These are phyloP conservation scores for Camellia sinensis DNA, from an alignment of 148 eudicot genomes.

Conservation along the genomic window DNA sequence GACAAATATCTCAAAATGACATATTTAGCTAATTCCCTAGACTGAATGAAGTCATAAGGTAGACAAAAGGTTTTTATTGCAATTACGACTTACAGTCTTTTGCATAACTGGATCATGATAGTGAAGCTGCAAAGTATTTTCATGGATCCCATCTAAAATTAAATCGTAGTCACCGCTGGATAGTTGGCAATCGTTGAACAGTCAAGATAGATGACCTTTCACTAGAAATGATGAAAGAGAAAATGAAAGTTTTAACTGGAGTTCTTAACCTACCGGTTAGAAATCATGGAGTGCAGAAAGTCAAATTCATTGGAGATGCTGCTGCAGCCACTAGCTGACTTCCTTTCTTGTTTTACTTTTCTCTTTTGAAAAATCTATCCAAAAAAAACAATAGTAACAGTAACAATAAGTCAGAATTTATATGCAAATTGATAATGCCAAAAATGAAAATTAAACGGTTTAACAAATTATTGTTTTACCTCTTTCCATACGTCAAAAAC, in stretches of 20 bases:
- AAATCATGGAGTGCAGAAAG: slow-evolving; percentile 63
- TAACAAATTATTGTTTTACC: slow-evolving; percentile 39
- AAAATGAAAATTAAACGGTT: background rate
- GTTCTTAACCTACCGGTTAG: slow-evolving; percentile 57
- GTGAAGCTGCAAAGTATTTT: slow-evolving; percentile 72
- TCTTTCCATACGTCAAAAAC: slow-evolving; percentile 93
- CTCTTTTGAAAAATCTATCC: slow-evolving; percentile 80
- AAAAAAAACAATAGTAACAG: background rate
- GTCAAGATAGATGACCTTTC: slow-evolving; percentile 12
- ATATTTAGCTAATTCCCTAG: background rate
- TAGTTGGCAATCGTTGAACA: slow-evolving; percentile 24
- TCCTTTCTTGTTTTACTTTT: slow-evolving; percentile 53
- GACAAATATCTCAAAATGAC: background rate
- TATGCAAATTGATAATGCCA: background rate
- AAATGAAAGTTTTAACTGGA: slow-evolving; percentile 1
- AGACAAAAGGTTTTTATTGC: background rate
- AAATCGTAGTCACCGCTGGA: slow-evolving; percentile 85
- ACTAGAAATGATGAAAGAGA: slow-evolving; percentile 11
- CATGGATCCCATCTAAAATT: slow-evolving; percentile 85
- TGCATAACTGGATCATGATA: slow-evolving; percentile 90
- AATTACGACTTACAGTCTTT: slow-evolving; percentile 67
- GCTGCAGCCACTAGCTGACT: slow-evolving; percentile 24
- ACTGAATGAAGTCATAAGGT: background rate
- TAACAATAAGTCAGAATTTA: background rate
- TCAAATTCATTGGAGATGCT: slow-evolving; percentile 47